phyloP scores from a whole-genome alignment of 768 basidiomycete species.

The Amanita brunnescens region DNA sequence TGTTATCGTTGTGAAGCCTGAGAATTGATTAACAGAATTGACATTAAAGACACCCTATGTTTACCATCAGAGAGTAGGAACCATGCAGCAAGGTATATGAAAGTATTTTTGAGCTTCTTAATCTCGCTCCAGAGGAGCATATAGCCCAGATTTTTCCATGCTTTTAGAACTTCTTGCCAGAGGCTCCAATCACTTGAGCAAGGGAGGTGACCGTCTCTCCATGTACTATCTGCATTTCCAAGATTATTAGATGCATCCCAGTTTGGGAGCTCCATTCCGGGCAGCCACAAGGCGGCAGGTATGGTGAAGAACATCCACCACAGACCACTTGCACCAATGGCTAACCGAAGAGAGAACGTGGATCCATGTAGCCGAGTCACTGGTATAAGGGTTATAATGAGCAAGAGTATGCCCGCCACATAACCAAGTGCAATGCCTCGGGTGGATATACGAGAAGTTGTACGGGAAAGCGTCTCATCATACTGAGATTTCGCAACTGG shows the following conservation, averaged over 20 bases:
- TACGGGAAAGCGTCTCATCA: slow-evolving; percentile 51
- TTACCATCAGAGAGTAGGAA: slow-evolving; percentile 87
- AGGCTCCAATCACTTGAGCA: slow-evolving; percentile 31
- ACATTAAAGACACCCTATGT: neutral
- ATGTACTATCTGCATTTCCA: slow-evolving; percentile 12
- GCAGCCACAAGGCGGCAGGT: slow-evolving; percentile 71
- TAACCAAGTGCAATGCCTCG: slow-evolving; percentile 85
- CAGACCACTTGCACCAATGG: slow-evolving; percentile 74
- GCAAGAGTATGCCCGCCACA: slow-evolving; percentile 66
- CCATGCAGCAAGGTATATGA: slow-evolving; percentile 88
- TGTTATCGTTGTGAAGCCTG: slow-evolving; percentile 88
- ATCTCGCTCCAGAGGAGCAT: slow-evolving; percentile 75
- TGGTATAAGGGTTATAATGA: slow-evolving; percentile 71
- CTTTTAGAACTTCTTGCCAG: slow-evolving; percentile 43
- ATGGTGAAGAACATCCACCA: slow-evolving; percentile 87
- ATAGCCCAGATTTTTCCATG: slow-evolving; percentile 68
- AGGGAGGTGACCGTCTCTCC: slow-evolving; percentile 13
- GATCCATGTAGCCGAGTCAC: slow-evolving; percentile 66
- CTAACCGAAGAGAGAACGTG: slow-evolving; percentile 71
- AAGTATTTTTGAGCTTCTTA: slow-evolving; percentile 70
- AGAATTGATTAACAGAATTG: neutral
- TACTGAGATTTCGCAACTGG: slow-evolving; percentile 32
- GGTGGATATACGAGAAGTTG: slow-evolving; percentile 78
- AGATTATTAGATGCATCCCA: slow-evolving; percentile 7
- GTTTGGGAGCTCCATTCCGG: slow-evolving; percentile 23